These are phyloP conservation scores for Leccinum aurantiacum DNA, from an alignment of 768 basidiomycete genomes.

Conservation along the genomic window DNA sequence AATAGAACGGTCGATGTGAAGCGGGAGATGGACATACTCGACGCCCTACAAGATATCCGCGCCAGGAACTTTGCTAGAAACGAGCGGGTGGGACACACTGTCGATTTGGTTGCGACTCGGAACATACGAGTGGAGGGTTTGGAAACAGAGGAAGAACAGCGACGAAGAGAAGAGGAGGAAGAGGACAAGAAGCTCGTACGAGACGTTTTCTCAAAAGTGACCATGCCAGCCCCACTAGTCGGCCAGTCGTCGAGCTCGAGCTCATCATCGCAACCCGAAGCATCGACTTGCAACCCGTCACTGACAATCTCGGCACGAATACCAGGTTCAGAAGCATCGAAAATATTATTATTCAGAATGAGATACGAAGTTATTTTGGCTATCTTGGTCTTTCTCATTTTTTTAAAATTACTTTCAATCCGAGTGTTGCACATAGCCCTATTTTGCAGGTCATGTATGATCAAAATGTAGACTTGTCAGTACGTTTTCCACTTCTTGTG, in stretches of 20 bases:
- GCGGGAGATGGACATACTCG: constrained; percentile 97
- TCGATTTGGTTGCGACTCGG: constrained; percentile 56
- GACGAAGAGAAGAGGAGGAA: constrained; percentile 71
- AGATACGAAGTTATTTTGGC: too few species aligned
- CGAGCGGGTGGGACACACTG: constrained; percentile 77
- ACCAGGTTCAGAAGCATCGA: too few species aligned
- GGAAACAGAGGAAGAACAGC: constrained; percentile 75
- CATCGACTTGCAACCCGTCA: constrained; percentile 41
- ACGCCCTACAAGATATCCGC: constrained; percentile 90
- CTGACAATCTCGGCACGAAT: too few species aligned
- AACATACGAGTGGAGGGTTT: constrained; percentile 63
- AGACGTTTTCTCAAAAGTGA: constrained; percentile 80
- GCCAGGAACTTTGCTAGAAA: constrained; percentile 78
- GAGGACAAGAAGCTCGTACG: constrained; percentile 92
- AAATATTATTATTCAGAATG: too few species aligned
- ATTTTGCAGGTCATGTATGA: too few species aligned
- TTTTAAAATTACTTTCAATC: too few species aligned
- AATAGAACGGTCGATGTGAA: constrained; percentile 90
- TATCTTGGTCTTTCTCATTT: too few species aligned
- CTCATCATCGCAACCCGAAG: constrained; percentile 19
- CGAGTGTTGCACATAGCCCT: too few species aligned
- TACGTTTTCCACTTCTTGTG: too few species aligned
- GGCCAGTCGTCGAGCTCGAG: constrained; percentile 26
- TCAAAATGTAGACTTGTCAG: too few species aligned
- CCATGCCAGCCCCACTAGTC: constrained; percentile 32